Evolutionary conservation across 2,329 filamentous ascomycete genomes (phyloP), one percentile per base, ranked within the genome.

Genomic region (Fusarium sp.): DNA sequence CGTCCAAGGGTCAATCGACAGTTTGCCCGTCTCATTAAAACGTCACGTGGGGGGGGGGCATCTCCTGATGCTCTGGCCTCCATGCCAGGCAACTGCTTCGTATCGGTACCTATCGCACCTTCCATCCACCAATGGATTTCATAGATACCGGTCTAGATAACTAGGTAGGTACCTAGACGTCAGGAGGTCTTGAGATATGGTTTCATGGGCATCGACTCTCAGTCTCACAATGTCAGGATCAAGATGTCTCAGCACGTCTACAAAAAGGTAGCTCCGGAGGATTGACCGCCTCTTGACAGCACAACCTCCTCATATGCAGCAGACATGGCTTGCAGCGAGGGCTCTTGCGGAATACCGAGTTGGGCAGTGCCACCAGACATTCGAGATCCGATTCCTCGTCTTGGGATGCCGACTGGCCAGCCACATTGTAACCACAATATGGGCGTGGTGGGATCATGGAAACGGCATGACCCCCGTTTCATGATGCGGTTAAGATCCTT

Each of bases 31-130:
- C 46, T 47, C 31, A 54, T 55, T 28, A 27, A 18, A 39, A 27
- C 53, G 43, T 67, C 64, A 67, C 60, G 55, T 65, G 61, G 62
- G 15, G 12, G 61, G 62, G 15, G 13, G 56, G 53, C 30, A 74
- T 73, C 69, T 74, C 61, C 69, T 71, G 66, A 71, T 69, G 15
- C 27, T 41, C 44, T 58, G 16, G n/a, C 15, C 36, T 18, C 23
- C 23, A 13, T 9, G 27, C 36, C 34, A 41, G 18, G 39, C 7
- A 50, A 28, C 40, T n/a, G 13, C 11, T 27, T 43, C 11, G 7
- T 27, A 27, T 31, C 12, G 5, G 16, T 44, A 23, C 41, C 36
- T 43, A 31, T 52, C 31, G 46, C 39, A 16, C 46, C 34, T 39
- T 55, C 27, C 23, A 44, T 56, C 51, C 39, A 62, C 30, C 23